These are phyloP conservation scores for Platanus orientalis DNA, from an alignment of 164 flowering plant genomes.

Conservation along the genomic window DNA sequence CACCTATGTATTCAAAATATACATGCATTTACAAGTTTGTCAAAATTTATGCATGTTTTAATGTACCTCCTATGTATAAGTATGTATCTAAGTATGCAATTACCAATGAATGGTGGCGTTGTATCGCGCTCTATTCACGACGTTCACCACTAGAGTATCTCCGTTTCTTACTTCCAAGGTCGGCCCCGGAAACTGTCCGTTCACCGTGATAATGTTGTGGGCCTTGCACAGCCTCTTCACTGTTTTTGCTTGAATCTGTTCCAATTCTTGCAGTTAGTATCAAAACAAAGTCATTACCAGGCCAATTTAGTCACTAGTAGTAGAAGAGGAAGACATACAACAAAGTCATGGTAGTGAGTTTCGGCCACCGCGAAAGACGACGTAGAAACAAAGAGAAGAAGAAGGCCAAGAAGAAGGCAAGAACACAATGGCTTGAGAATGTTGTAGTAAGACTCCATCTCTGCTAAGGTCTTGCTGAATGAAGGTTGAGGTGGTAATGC, in stretches of 20 bases:
- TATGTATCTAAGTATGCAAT: neutral
- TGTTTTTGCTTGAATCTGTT: conserved; percentile 71
- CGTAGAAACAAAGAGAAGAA: conserved; percentile 10
- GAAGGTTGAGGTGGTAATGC: conserved; percentile 8
- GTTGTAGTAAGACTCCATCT: conserved; percentile 7
- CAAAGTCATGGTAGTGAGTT: conserved; percentile 58
- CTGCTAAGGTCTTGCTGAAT: conserved; percentile 6
- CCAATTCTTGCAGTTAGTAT: neutral
- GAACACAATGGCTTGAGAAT: conserved; percentile 9
- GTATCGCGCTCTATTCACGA: conserved; percentile 59
- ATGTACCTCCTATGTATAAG: neutral
- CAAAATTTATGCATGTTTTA: conserved; percentile 6
- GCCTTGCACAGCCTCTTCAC: conserved; percentile 99
- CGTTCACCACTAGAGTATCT: conserved; percentile 68
- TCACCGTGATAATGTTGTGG: conserved; percentile 64
- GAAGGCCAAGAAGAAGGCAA: conserved; percentile 8
- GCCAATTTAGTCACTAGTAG: neutral
- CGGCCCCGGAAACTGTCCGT: conserved; percentile 85
- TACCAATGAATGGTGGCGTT: conserved; percentile 91
- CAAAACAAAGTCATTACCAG: neutral
- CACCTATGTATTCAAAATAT: too few relatives aligned
- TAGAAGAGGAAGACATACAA: conserved; percentile 29
- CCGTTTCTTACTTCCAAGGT: conserved; percentile 76
- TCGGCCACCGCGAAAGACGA: conserved; percentile 12
- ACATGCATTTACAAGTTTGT: too few relatives aligned